Evolutionary conservation across 305 asterid species (phyloP).

Genomic region (Stenogyne calaminthoides): DNA sequence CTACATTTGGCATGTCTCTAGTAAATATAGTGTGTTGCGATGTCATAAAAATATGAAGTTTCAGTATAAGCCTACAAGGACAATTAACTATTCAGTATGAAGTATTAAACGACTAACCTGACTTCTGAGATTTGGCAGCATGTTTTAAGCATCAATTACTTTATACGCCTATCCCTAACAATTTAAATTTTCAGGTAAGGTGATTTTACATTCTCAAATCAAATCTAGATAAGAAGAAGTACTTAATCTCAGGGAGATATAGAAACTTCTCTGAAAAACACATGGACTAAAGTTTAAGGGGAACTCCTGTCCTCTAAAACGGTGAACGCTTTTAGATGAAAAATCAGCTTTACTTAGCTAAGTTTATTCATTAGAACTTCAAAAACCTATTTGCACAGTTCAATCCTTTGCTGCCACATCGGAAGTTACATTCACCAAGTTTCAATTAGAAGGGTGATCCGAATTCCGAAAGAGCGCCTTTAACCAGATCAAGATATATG

Average conservation of each 20-base stretch:
- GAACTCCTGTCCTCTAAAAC: neutral
- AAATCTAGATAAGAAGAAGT: neutral
- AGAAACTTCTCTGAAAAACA: no score
- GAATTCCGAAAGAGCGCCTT: neutral
- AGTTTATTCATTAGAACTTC: neutral
- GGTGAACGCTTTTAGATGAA: neutral
- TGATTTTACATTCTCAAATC: neutral
- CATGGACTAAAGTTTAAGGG: neutral
- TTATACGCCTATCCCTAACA: neutral
- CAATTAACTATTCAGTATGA: no score
- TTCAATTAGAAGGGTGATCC: neutral
- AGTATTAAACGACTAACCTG: no score
- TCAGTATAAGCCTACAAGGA: no score
- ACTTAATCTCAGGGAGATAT: no score
- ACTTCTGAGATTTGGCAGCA: neutral
- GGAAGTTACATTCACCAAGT: neutral
- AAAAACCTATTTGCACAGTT: neutral
- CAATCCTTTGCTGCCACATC: neutral
- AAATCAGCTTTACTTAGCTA: neutral
- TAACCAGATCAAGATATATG: neutral
- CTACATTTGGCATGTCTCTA: neutral
- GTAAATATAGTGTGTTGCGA: neutral
- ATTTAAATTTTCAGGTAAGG: neutral
- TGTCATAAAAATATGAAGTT: no score
- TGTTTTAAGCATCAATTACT: slow-evolving; percentile 1